A percentile compares a stretch with the other conserved stretches of the same genome.
These are phyloP conservation scores for Primulina eburnea DNA, from an alignment of 257 asterid genomes.

Conservation along the genomic window DNA sequence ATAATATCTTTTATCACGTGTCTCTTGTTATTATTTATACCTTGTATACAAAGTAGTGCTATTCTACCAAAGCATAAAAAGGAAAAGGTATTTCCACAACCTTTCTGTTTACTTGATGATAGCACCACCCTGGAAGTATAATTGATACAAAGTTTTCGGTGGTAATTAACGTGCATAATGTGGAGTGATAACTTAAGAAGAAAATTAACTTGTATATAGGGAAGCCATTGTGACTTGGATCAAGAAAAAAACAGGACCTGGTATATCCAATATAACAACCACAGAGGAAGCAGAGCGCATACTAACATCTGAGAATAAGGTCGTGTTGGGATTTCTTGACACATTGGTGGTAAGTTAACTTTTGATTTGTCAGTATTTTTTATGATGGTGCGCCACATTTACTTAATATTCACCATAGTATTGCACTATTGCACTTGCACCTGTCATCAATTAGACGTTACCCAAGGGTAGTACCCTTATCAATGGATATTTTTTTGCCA, in stretches of 20 bases:
- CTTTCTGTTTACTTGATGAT: not conserved
- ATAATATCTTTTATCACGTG: not conserved
- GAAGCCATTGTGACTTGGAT: slow-evolving; percentile 86
- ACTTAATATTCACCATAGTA: no score
- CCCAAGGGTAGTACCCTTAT: not conserved
- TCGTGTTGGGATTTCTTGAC: slow-evolving; percentile 77
- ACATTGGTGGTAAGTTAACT: slow-evolving; percentile 59
- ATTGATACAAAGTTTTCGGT: slow-evolving; percentile 5
- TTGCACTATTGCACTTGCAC: no score
- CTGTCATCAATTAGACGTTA: no score
- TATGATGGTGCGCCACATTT: not conserved
- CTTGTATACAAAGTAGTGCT: slow-evolving; percentile 1
- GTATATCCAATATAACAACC: slow-evolving; percentile 62
- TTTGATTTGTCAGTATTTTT: slow-evolving; percentile 17
- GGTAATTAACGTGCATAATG: slow-evolving; percentile 1
- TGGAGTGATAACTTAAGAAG: slow-evolving; percentile 15
- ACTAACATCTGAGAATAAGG: slow-evolving; percentile 53
- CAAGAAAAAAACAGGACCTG: slow-evolving; percentile 88
- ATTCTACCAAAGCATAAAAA: slow-evolving; percentile 7
- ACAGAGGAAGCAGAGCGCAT: slow-evolving; percentile 80
- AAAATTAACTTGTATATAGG: slow-evolving; percentile 36
- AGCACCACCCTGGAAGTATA: slow-evolving; percentile 1
- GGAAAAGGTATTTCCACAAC: not conserved
- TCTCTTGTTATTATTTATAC: not conserved
- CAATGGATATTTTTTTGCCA: not conserved